Evolutionary conservation across 176 grass and related monocot species (phyloP).

Genomic region (Carex parvula): DNA sequence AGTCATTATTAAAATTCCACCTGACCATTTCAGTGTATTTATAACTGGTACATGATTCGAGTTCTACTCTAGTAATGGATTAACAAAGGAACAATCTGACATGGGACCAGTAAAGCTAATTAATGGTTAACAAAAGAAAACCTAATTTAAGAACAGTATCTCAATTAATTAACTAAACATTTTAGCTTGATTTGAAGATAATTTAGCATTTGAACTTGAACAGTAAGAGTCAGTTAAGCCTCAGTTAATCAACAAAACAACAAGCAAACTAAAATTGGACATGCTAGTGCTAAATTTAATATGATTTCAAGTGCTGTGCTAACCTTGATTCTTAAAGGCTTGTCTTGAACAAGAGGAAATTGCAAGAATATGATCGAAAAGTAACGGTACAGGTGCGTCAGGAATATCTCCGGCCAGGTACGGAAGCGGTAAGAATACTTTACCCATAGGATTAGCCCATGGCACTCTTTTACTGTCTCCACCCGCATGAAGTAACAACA

Average conservation of each 20-base stretch:
- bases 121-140: not conserved
- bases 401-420: conserved; percentile 71
- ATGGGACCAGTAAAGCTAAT: not conserved
- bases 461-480: conserved; percentile 94
- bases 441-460: conserved; percentile 95
- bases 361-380: conserved; percentile 86
- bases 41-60: not conserved
- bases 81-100: not conserved
- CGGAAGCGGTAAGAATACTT: conserved; percentile 79
- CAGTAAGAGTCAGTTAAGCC: not conserved
- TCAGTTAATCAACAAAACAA: not conserved
- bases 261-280: not conserved
- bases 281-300: not conserved
- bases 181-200: not conserved
- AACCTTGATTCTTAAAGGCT: conserved; percentile 88
- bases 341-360: conserved; percentile 81
- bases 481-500: conserved; percentile 86
- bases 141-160: not conserved
- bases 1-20: conserved; percentile 97
- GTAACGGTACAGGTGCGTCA: conserved; percentile 69
- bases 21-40: conserved; percentile 37
- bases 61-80: not conserved
- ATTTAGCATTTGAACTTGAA: not conserved
- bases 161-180: not conserved
- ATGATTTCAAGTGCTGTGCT: not conserved